Evolutionary conservation across 441 rosid genomes (phyloP).

Genomic region (Populus tomentosa): DNA sequence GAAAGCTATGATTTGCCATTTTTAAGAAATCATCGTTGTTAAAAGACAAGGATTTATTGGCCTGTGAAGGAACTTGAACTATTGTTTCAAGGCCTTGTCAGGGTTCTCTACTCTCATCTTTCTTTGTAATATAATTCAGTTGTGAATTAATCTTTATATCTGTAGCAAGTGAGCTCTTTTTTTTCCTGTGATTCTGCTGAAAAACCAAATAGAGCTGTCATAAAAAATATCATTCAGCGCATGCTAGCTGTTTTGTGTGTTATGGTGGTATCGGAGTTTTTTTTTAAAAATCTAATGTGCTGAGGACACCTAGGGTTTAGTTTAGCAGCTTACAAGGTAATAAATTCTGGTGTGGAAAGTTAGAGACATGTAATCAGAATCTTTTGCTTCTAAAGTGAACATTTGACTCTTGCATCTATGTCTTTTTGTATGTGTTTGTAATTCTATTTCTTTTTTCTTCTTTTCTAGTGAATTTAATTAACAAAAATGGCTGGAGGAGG

Average conservation of each 20-base stretch:
- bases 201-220: background rate
- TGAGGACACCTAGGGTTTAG: background rate
- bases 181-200: background rate
- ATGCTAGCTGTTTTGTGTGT: background rate
- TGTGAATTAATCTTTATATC: background rate
- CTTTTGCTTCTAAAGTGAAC: background rate
- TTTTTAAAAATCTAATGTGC: background rate
- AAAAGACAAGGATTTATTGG: background rate
- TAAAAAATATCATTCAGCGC: background rate
- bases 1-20: background rate
- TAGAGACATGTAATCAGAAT: background rate
- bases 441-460: background rate
- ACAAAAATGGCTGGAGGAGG: slow-evolving; percentile 88
- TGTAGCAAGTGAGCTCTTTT: background rate
- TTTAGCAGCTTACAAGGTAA: background rate
- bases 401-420: background rate
- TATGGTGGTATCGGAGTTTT: background rate
- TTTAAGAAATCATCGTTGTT: background rate
- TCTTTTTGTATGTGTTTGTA: background rate
- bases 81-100: background rate
- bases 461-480: slow-evolving; percentile 18
- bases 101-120: background rate
- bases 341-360: background rate
- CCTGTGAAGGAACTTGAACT: background rate
- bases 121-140: background rate